These are phyloP conservation scores for Phascolomyces articulosus DNA, from an alignment of 371 early-diverging fungal genomes.

Conservation along the genomic window DNA sequence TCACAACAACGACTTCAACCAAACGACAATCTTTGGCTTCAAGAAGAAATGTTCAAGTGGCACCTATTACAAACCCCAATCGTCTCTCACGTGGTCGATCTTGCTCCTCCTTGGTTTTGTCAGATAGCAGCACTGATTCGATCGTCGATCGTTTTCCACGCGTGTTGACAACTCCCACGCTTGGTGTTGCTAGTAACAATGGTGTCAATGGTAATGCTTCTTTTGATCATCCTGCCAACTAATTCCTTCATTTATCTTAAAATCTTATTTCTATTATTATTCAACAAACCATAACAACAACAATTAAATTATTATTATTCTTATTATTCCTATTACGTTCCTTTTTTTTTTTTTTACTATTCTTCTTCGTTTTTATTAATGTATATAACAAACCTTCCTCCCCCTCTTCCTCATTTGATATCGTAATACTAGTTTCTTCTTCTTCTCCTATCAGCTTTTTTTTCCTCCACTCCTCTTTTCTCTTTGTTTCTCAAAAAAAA, in stretches of 20 bases:
- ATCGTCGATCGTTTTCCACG: slow-evolving; percentile 10
- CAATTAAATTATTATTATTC: no score
- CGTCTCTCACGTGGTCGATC: slow-evolving; percentile 13
- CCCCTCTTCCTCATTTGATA: no score
- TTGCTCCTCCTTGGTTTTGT: slow-evolving; percentile 10
- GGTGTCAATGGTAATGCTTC: background rate
- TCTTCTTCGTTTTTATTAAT: background rate
- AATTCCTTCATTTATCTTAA: background rate
- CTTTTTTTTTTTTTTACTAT: background rate
- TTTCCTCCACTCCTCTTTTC: background rate
- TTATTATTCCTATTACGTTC: background rate
- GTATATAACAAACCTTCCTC: no score
- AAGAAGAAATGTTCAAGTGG: slow-evolving; percentile 5
- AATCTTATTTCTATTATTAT: background rate
- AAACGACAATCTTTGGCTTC: slow-evolving; percentile 13
- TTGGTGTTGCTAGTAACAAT: background rate
- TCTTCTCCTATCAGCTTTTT: background rate
- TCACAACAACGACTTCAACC: no score
- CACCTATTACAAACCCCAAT: background rate
- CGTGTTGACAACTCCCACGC: slow-evolving; percentile 9
- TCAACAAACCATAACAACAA: no score
- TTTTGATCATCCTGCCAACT: background rate
- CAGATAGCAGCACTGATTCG: slow-evolving; percentile 5
- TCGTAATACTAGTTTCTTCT: background rate
- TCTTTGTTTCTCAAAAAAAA: no score